phyloP scores from a whole-genome alignment of 2,329 filamentous ascomycete species.

The Neofusicoccum sp. region DNA sequence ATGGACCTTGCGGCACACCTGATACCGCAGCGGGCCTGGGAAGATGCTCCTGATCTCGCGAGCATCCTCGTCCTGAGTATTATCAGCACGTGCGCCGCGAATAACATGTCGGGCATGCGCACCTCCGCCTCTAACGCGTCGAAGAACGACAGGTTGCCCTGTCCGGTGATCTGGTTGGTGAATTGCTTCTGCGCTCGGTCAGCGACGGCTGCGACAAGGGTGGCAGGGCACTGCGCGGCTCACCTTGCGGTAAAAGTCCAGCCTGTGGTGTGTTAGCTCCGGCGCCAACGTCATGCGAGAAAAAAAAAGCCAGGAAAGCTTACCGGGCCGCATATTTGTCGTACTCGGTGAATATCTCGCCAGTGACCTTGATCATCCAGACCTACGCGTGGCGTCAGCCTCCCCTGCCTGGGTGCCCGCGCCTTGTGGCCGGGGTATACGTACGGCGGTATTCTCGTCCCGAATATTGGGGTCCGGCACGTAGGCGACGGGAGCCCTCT shows the following conservation, averaged over 20 bases:
- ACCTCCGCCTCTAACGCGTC: constrained; percentile 91
- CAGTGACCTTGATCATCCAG: constrained; percentile 87
- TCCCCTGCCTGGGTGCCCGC: constrained; percentile 2
- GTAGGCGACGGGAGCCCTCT: constrained; percentile 90
- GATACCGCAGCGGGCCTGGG: constrained; percentile 85
- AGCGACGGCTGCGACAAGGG: not conserved
- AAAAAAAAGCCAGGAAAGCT: constrained; percentile 33
- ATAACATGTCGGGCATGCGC: constrained; percentile 25
- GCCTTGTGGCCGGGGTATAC: constrained; percentile 27
- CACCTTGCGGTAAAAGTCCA: constrained; percentile 93
- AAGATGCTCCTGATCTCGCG: constrained; percentile 89
- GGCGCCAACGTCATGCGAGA: constrained; percentile 12
- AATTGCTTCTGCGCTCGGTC: constrained; percentile 66
- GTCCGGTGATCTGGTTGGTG: constrained; percentile 93
- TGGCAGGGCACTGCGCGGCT: constrained; percentile 26
- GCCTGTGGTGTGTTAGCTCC: constrained; percentile 49
- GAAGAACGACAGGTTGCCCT: constrained; percentile 87
- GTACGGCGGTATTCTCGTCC: constrained; percentile 80
- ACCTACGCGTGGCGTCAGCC: constrained; percentile 57
- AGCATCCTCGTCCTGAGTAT: constrained; percentile 59
- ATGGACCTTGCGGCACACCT: constrained; percentile 85
- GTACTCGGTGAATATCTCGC: constrained; percentile 85
- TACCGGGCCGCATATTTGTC: constrained; percentile 84
- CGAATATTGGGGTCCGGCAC: constrained; percentile 69
- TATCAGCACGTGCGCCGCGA: constrained; percentile 21